These are phyloP conservation scores for Nakazawaea laoshanensis DNA, from an alignment of 805 yeast species.

Conservation along the genomic window DNA sequence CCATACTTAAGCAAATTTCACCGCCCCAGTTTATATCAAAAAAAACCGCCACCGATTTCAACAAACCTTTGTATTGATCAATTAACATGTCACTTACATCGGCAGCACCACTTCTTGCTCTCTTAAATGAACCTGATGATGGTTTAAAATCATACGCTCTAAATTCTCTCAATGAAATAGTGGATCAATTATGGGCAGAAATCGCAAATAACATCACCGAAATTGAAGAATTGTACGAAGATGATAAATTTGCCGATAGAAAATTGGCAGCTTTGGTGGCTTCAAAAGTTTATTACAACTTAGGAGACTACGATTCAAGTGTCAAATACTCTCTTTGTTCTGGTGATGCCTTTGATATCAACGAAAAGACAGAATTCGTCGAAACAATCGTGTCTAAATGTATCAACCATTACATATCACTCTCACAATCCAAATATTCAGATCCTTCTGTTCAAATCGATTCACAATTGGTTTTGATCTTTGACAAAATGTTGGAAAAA, in stretches of 20 bases:
- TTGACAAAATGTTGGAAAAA: conserved; percentile 79
- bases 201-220: conserved; percentile 84
- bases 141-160: conserved; percentile 78
- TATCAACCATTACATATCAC: conserved; percentile 69
- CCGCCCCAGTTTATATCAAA: too few species aligned
- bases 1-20: too few species aligned
- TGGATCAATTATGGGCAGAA: conserved; percentile 95
- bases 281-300: conserved; percentile 81
- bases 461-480: conserved; percentile 55
- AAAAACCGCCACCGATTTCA: too few species aligned
- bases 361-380: conserved; percentile 73
- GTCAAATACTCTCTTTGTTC: conserved; percentile 85
- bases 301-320: conserved; percentile 89
- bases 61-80: too few species aligned
- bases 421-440: conserved; percentile 41
- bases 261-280: conserved; percentile 85
- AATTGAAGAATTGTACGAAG: conserved; percentile 89
- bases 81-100: conserved; percentile 64
- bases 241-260: conserved; percentile 65
- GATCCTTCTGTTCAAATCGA: conserved; percentile 35
- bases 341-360: conserved; percentile 67
- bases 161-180: conserved; percentile 68
- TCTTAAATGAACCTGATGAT: conserved; percentile 75
- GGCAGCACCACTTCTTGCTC: conserved; percentile 88
- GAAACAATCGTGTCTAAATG: conserved; percentile 94